Evolutionary conservation across 495 filamentous ascomycete genomes (phyloP), one percentile per base, ranked within the genome.

Genomic region (Usnea hakonensis): DNA sequence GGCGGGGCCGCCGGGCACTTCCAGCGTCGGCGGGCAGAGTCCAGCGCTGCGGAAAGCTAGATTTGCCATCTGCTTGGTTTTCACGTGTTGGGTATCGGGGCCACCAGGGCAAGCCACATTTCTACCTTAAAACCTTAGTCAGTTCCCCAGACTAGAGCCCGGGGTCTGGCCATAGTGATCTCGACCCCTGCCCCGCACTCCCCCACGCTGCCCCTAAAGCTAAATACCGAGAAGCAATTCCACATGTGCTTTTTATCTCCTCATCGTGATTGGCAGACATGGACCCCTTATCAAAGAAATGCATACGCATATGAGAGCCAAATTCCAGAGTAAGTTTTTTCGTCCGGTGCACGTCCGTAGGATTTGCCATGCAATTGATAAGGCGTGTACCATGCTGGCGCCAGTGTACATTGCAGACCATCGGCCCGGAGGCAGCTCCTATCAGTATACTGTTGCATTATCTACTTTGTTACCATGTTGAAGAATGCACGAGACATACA

Each of bases 1-100:
- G 64, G 44, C 59, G 61, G 38, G 66, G 37, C 66, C 66, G 66
- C 33, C 64, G 66, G 66, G 60, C 54, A 60, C 37, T n/a, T 50
- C 40, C 59, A 56, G 50, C 50, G 38, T 58, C 4, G 55, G 30
- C 36, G 36, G 26, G 35, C 55, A 40, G 53, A 6, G 30, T 33
- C 53, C 33, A 40, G 35, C 35, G 35, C 35, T 36, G 55, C 55
- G 41, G 19, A 30, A 40, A 41, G 8, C 11, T 5, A 41, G 32
- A 58, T 23, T 35, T 21, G 41, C 41, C 19, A 43, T 43, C 2
- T 43, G 41, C 5, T 43, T 23, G 43, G n/a, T 9, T 26, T 23
- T 21, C 6, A 46, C 26, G n/a, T 46, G 21, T 46, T 46, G 43
- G 43, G n/a, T n/a, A n/a, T n/a, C n/a, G n/a, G n/a, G n/a, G n/a